Evolutionary conservation across 257 asterid species (phyloP).

Genomic region (Penstemon eatonii): DNA sequence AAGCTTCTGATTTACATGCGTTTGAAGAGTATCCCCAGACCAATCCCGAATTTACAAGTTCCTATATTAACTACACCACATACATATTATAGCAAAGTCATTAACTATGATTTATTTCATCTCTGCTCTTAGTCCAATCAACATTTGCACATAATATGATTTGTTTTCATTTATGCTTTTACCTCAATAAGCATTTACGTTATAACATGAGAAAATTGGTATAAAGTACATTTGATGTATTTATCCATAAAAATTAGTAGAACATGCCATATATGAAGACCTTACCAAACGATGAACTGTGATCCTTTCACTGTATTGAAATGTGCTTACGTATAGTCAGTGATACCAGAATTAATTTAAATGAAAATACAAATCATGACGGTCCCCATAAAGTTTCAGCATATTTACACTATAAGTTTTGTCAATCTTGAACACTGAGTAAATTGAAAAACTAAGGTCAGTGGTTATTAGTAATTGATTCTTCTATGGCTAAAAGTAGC

Average conservation of each 20-base stretch:
- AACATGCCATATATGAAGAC: neutral
- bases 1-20: neutral
- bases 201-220: neutral
- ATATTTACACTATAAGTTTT: neutral
- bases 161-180: neutral
- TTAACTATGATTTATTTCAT: neutral
- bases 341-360: neutral
- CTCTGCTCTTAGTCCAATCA: neutral
- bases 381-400: neutral
- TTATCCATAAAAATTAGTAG: neutral
- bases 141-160: neutral
- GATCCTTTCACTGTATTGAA: neutral
- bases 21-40: neutral
- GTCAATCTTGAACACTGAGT: neutral
- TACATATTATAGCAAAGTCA: neutral
- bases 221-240: neutral
- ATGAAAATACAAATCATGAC: neutral
- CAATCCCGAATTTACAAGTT: neutral
- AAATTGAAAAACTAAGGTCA: neutral
- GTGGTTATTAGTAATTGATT: neutral
- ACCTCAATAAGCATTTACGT: neutral
- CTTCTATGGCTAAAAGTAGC: neutral
- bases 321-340: neutral
- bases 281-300: neutral
- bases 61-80: neutral